phyloP scores from a whole-genome alignment of 164 flowering plant species.

The Liriodendron chinense region DNA sequence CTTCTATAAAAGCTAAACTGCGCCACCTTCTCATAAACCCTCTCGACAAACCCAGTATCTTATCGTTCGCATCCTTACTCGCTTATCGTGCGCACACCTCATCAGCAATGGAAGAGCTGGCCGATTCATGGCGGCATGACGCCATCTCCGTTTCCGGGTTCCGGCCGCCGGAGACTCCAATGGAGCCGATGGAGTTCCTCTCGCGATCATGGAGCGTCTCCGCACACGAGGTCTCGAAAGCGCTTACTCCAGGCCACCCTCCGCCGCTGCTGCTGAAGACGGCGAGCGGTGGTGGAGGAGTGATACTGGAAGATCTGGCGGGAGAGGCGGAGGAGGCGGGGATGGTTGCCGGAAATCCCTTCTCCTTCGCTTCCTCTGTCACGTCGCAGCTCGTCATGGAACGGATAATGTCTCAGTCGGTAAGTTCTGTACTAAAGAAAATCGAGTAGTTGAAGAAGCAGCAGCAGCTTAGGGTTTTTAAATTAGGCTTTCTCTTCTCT shows the following conservation, averaged over 20 bases:
- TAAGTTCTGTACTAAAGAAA: constrained; percentile 20
- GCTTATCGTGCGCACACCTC: constrained; percentile 8
- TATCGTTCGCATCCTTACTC: not conserved
- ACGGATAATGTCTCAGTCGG: constrained; percentile 81
- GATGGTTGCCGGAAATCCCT: constrained; percentile 64
- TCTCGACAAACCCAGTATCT: not conserved
- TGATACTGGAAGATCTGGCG: constrained; percentile 46
- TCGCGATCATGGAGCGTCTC: constrained; percentile 96
- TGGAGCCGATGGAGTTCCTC: constrained; percentile 95
- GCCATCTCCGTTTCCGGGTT: constrained; percentile 20
- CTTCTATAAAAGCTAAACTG: constrained; percentile 17
- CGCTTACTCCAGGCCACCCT: constrained; percentile 35
- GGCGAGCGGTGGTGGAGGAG: constrained; percentile 6
- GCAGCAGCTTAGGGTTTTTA: not conserved
- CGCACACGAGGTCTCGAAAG: constrained; percentile 76
- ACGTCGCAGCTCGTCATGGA: constrained; percentile 84
- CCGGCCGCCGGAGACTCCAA: constrained; percentile 82
- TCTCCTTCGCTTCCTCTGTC: constrained; percentile 67
- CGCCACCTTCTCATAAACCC: not conserved
- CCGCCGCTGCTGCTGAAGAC: constrained; percentile 16
- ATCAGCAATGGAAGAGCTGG: constrained; percentile 16
- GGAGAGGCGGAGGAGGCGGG: constrained; percentile 49
- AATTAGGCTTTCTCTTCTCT: not conserved
- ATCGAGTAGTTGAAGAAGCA: not conserved
- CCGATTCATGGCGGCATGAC: constrained; percentile 19